Base-by-base conservation (phyloP, 1,284 basidiomycete species). In the Rhodotorula sp. region DNA sequence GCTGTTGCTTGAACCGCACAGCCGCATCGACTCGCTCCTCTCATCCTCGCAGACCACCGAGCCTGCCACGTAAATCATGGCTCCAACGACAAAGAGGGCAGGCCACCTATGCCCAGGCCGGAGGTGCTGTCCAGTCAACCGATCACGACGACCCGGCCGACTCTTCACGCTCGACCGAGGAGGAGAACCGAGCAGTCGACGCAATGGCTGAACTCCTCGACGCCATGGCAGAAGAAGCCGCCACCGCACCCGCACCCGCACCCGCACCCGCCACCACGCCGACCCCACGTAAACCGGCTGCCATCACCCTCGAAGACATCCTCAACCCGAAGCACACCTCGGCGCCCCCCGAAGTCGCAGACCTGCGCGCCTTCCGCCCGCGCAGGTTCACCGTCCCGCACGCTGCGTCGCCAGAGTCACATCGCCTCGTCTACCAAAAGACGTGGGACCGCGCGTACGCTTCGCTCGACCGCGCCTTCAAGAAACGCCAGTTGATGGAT, bases 151-250 rank as follows among this genome's bases (percentile, higher is more conserved):
- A 10, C 12, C 5, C 26, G 6, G 12, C n/a, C 14, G 53, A 54
- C n/a, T n/a, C 26, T 8, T 6, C 22, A 2, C 22, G n/a, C n/a
- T 10, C 51, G 22, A 26, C 26, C n/a, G n/a, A n/a, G 14, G 53
- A 54, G 8, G 26, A 29, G 26, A 15, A 54, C 14, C 26, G 26
- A 26, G 26, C 53, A 17, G 53, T 26, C n/a, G 53, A 60, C 6
- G 64, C 64, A 4, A n/a, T 49, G 46, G 71, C 74, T 37, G 71
- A 70, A 45, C 76, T 75, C 24, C 69, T 76, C 26, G 76, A 79
- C 24, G 77, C 78, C 54, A 73, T 71, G 20, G 66, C 78, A 51
- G 62, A 77, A 24, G 70, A 76, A 33, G 62, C 26, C 14, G 42
- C n/a, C 1, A 29, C 51, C 6, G 12, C 61, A 0, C 37, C 44